Conservation (phyloP, 129 eudicot genomes). For the Chrysanthemum lavandulifolium region DNA sequence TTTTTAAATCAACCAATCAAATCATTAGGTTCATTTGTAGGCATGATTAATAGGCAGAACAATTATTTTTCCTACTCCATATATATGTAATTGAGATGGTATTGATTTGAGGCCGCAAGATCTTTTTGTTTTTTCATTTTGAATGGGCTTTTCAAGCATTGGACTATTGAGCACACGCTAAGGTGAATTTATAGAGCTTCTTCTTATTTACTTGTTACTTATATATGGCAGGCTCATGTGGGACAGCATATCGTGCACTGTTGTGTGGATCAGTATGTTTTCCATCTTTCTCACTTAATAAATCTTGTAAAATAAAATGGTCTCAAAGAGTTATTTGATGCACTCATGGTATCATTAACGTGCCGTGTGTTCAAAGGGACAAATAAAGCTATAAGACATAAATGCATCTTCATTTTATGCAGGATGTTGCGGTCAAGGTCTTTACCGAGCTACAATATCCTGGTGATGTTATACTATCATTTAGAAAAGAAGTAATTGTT, state of each 20-base stretch:
- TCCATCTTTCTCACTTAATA: conserved; percentile 27
- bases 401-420: conserved; percentile 24
- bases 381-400: no score
- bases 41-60: no score
- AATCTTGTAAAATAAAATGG: not conserved
- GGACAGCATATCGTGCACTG: conserved; percentile 76
- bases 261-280: conserved; percentile 94
- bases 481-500: conserved; percentile 68
- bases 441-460: conserved; percentile 72
- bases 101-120: no score
- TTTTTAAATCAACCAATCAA: no score
- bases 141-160: no score
- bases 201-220: not conserved
- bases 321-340: not conserved
- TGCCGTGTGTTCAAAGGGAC: not conserved
- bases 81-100: no score
- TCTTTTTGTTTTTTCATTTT: no score
- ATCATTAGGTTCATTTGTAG: no score
- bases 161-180: no score
- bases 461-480: conserved; percentile 57
- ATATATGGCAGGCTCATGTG: conserved; percentile 67
- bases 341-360: not conserved
- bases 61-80: no score
- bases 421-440: conserved; percentile 92
- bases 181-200: no score